Conservation (phyloP, 352 stramenopile genomes). For the Phytopythium chamaehyphon region DNA sequence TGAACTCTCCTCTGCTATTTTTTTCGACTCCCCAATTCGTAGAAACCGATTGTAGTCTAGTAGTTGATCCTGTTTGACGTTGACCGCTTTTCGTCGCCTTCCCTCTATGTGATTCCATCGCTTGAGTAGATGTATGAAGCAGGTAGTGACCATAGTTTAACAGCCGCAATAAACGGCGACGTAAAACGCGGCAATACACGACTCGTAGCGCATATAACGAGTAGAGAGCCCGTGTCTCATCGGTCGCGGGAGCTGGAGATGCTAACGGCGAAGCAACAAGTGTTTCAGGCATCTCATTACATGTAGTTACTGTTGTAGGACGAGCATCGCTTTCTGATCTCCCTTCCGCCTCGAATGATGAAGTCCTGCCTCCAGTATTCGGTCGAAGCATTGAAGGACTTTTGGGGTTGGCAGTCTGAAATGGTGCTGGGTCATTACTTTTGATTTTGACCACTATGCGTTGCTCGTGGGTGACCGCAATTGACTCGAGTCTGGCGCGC, state of each 20-base stretch:
- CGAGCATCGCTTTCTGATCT: too few species aligned
- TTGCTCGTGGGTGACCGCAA: constrained; percentile 31
- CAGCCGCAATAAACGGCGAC: constrained; percentile 33
- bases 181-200: constrained; percentile 30
- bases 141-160: constrained; percentile 54
- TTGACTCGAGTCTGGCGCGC: constrained; percentile 24
- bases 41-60: too few species aligned
- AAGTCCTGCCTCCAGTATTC: too few species aligned
- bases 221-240: constrained; percentile 10
- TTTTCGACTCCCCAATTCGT: neutral
- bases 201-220: constrained; percentile 37
- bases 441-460: constrained; percentile 33
- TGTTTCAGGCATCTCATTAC: too few species aligned
- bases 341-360: too few species aligned
- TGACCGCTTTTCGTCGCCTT: neutral
- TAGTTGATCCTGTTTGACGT: too few species aligned
- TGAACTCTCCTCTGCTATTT: constrained; percentile 14
- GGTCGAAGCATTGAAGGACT: too few species aligned
- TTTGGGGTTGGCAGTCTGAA: too few species aligned
- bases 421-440: too few species aligned
- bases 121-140: neutral
- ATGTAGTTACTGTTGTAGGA: too few species aligned
- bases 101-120: neutral
- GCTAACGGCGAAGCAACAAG: too few species aligned
- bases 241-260: too few species aligned